Base-by-base conservation (phyloP, 768 basidiomycete genomes). In the Suillus plorans region DNA sequence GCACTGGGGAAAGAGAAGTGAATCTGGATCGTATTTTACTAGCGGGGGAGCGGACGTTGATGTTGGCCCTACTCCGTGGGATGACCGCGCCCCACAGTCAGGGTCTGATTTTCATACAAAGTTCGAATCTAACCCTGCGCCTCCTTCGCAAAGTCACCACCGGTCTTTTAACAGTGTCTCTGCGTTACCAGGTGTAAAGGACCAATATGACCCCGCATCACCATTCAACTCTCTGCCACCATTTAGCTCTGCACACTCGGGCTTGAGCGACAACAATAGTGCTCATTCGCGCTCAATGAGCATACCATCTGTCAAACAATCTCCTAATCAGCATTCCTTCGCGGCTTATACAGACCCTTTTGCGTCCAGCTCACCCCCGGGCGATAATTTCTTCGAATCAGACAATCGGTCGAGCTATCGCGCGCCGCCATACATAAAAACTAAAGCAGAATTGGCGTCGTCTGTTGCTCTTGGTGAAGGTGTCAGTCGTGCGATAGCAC, bases 401-500 rank as follows among this genome's bases (percentile, higher is more conserved):
- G 67, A 45, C 45, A 56, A 68, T 34, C 41, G 0, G 10, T 39
- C 56, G 22, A 63, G 67, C 44, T 44, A 65, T 61, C 63, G 57
- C 13, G 67, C 73, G 22, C 63, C 72, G 10, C 74, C 77, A 16
- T 79, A 74, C 63, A 76, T 86, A 63, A 77, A 79, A 65, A 77
- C 84, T 16, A 86, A 86, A 67, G 79, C 81, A 20, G 86, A 85
- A 67, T 70, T 87, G 31, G 74, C 72, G 39, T 76, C 73, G 62
- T 85, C 87, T 36, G 75, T 88, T 52, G 70, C 78, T 44, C 83
- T 81, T 60, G 74, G 80, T 60, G 87, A 90, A 70, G 89, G 89
- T 31, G 78, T 92, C 25, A 88, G 83, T 16, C 84, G 89, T 60
- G 92, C 88, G 5, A 86, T 94, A 55, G 92, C 92, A 3, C 70